Percentiles rank a stretch among this genome's conserved stretches.
Conservation (phyloP, 768 basidiomycete genomes). For the Grammothele lineata region DNA sequence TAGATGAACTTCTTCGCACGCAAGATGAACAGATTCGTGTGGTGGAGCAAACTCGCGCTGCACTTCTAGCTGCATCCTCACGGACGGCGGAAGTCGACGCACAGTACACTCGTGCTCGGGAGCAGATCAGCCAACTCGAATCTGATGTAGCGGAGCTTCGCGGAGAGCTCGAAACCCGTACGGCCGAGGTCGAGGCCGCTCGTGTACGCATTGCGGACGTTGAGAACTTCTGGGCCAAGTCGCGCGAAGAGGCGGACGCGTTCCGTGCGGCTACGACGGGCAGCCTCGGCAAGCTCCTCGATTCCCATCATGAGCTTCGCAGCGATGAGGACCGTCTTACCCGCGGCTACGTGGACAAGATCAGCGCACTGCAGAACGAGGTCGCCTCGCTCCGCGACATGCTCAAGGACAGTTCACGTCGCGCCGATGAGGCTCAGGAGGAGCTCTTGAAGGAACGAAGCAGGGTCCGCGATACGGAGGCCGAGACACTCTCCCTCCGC, state of each 20-base stretch:
- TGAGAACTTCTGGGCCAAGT: constrained; percentile 89
- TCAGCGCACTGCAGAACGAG: constrained; percentile 78
- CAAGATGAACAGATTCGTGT: constrained; percentile 85
- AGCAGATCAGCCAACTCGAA: constrained; percentile 68
- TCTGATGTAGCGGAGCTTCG: constrained; percentile 73
- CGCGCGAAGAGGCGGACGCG: constrained; percentile 89
- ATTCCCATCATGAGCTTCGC: constrained; percentile 81
- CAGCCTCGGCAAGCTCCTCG: constrained; percentile 80
- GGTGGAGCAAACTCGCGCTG: constrained; percentile 78
- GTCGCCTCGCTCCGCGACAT: constrained; percentile 69
- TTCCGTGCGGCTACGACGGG: constrained; percentile 84
- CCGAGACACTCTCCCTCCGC: constrained; percentile 58
- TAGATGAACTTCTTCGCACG: constrained; percentile 65
- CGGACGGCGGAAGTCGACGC: constrained; percentile 77
- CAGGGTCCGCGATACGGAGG: constrained; percentile 58
- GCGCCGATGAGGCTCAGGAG: constrained; percentile 62
- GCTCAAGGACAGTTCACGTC: constrained; percentile 72
- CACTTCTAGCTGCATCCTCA: constrained; percentile 69
- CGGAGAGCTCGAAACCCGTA: constrained; percentile 74
- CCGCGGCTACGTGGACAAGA: constrained; percentile 77
- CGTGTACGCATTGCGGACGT: constrained; percentile 66
- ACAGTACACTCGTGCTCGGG: constrained; percentile 65
- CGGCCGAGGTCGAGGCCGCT: constrained; percentile 68
- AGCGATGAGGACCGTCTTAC: constrained; percentile 76
- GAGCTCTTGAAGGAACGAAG: constrained; percentile 67